A percentile compares a stretch with the other conserved stretches of the same genome.
These are phyloP conservation scores for Kwoniella dendrophila DNA, from an alignment of 768 basidiomycete genomes.

Conservation along the genomic window DNA sequence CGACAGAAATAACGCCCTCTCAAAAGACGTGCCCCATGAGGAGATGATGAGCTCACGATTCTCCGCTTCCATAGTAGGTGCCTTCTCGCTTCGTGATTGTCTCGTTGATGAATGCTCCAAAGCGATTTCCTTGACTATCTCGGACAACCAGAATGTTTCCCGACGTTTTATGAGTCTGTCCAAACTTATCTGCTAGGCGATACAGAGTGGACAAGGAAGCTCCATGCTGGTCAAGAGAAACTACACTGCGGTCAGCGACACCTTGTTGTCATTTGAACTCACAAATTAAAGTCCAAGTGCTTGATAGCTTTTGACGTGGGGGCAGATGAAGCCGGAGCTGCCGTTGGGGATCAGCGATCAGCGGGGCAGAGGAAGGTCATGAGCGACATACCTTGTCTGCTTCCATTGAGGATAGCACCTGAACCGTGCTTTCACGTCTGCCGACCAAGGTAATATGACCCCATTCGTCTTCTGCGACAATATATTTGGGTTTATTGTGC, in stretches of 20 bases:
- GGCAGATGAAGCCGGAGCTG: slow-evolving; percentile 46
- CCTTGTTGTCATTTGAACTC: slow-evolving; percentile 9
- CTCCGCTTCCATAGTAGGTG: slow-evolving; percentile 84
- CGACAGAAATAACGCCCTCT: no score
- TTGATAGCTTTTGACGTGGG: slow-evolving; percentile 48
- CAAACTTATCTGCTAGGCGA: slow-evolving; percentile 48
- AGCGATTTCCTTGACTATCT: slow-evolving; percentile 67
- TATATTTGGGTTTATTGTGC: not conserved
- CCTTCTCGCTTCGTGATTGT: slow-evolving; percentile 65
- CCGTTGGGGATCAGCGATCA: not conserved
- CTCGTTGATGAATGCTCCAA: slow-evolving; percentile 84
- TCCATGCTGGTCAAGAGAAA: slow-evolving; percentile 89
- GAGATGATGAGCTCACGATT: slow-evolving; percentile 63
- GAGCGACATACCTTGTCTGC: slow-evolving; percentile 39
- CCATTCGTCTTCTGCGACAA: slow-evolving; percentile 22
- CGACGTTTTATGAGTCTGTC: slow-evolving; percentile 26
- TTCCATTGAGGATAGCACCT: slow-evolving; percentile 30
- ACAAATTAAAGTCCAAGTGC: slow-evolving; percentile 51
- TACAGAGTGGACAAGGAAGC: slow-evolving; percentile 90
- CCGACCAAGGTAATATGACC: slow-evolving; percentile 31
- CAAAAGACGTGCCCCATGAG: no score
- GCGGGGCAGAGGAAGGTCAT: no score
- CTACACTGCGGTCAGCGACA: slow-evolving; percentile 20
- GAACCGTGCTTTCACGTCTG: slow-evolving; percentile 35
- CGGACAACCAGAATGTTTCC: slow-evolving; percentile 65